Evolutionary conservation across 148 eudicot genomes (phyloP), one percentile per base, ranked within the genome.

Genomic region (Dysphania ambrosioides): DNA sequence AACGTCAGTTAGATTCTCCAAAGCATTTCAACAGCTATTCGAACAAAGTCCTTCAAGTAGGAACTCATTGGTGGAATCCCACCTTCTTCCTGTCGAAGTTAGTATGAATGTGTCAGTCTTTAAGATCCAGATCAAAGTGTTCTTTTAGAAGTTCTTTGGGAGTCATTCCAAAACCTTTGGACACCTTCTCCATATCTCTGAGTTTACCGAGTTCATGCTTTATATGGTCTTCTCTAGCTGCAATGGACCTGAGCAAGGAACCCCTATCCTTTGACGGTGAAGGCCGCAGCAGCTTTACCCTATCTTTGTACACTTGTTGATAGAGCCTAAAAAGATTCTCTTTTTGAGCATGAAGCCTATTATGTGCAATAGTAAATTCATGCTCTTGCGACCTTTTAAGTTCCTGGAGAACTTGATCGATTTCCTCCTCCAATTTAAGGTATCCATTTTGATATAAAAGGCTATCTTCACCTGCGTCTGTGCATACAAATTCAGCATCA

Each of bases 161-260:
- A 71, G 85, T 83, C 79, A 73, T 89, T 40, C 88, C 95, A 59
- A 91, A 91, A 65, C 97, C 97, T 38, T 89, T 81, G 29, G 87
- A 86, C 71, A 91, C 91, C 81, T n/a, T n/a, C n/a, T 81, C 79
- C 97, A 92, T 92, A 31, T 84, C 85, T 84, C 79, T 82, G n/a
- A 90, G 84, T 64, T 83, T 90, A 29, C 10, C 30, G 29, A 83
- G 65, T 80, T 88, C 92, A 35, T 49, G 62, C 68, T 82, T 86
- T 53, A 93, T 83, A 79, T 78, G 82, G 51, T 87, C 84, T 74
- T 86, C 90, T 68, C 74, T 79, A 12, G 29, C 72, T 66, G 72
- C 62, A 66, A 87, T 72, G 41, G 84, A 81, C 41, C 74, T 81
- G 16, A 87, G 75, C 73, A 79, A 77, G 62, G 76, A 75, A 70